These are phyloP conservation scores for Lactarius vividus DNA, from an alignment of 768 basidiomycete species.

Conservation along the genomic window DNA sequence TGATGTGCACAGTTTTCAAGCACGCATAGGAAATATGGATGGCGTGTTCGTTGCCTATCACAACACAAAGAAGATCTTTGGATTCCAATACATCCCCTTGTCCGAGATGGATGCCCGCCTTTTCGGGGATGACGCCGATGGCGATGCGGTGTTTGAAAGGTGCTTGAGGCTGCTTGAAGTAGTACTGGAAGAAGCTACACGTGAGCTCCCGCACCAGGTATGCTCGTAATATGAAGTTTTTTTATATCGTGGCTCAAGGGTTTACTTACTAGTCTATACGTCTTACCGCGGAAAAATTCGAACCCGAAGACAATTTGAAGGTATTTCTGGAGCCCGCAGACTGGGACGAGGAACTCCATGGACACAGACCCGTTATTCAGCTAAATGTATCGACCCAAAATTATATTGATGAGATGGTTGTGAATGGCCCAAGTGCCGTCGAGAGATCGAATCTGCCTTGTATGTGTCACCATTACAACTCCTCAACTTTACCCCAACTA, in stretches of 20 bases:
- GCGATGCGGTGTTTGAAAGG: constrained; percentile 71
- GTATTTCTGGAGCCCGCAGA: constrained; percentile 66
- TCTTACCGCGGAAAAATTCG: constrained; percentile 59
- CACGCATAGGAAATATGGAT: constrained; percentile 95
- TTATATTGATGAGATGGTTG: constrained; percentile 42
- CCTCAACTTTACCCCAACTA: constrained; percentile 10
- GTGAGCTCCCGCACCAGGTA: constrained; percentile 66
- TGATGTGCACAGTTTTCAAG: constrained; percentile 71
- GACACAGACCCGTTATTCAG: constrained; percentile 49
- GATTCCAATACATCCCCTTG: constrained; percentile 90
- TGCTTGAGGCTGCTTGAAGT: constrained; percentile 70
- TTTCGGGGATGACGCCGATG: constrained; percentile 62
- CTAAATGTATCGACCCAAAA: constrained; percentile 50
- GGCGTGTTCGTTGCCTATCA: constrained; percentile 88
- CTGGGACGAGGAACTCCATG: constrained; percentile 39
- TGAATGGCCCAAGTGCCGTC: constrained; percentile 40
- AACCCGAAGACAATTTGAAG: constrained; percentile 44
- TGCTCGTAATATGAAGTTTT: constrained; percentile 28
- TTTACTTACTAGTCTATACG: constrained; percentile 46
- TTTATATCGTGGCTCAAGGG: constrained; percentile 6
- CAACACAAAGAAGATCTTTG: constrained; percentile 83
- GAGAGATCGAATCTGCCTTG: constrained; percentile 34
- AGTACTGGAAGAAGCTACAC: constrained; percentile 54
- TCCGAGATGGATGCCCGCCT: constrained; percentile 83
- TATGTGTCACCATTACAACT: constrained; percentile 27